Evolutionary conservation across 495 filamentous ascomycete species (phyloP).

Genomic region (Cercophora samala): DNA sequence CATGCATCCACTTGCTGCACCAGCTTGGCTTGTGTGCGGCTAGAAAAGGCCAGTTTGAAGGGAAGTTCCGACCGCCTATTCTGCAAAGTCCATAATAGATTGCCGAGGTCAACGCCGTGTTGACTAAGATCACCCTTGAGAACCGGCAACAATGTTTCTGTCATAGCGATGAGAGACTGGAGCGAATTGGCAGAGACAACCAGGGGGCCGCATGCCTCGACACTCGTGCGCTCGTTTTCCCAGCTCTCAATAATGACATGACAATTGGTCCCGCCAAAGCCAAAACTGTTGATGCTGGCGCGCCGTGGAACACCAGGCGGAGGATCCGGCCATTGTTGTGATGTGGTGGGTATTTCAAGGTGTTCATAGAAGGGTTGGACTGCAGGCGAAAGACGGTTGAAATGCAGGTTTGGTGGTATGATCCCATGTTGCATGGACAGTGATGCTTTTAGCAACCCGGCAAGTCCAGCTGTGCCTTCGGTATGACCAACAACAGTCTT

Average conservation of each 20-base stretch:
- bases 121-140: background rate
- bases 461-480: slow-evolving; percentile 51
- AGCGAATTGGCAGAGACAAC: slow-evolving; percentile 5
- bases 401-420: slow-evolving; percentile 41
- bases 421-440: slow-evolving; percentile 46
- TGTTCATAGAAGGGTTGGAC: slow-evolving; percentile 19
- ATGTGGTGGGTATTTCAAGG: slow-evolving; percentile 9
- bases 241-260: slow-evolving; percentile 12
- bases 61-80: background rate
- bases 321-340: background rate
- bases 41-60: slow-evolving; percentile 1
- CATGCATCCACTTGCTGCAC: background rate
- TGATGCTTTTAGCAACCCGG: slow-evolving; percentile 51
- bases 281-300: slow-evolving; percentile 18
- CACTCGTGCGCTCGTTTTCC: background rate
- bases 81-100: background rate
- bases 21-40: background rate
- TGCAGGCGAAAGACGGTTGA: slow-evolving; percentile 47
- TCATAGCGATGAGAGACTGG: background rate
- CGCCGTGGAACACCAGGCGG: slow-evolving; percentile 4
- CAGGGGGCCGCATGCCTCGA: background rate
- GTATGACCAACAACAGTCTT: slow-evolving; percentile 56
- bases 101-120: background rate
- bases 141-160: background rate
- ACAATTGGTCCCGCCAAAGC: slow-evolving; percentile 13